Evolutionary conservation across 345 rosid genomes (phyloP).

Genomic region (rapeseed (Brassica napus)): DNA sequence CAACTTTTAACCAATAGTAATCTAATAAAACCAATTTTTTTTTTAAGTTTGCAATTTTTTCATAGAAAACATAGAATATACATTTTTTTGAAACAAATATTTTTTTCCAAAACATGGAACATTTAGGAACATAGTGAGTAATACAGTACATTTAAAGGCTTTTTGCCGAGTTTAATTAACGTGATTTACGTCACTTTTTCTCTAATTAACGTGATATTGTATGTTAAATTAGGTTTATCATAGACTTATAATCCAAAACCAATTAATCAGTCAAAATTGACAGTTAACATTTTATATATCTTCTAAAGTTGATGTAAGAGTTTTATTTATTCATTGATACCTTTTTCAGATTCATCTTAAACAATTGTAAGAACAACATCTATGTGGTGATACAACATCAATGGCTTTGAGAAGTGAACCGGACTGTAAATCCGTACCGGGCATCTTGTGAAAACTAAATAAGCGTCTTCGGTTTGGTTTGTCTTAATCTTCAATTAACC

Average conservation of each 20-base stretch:
- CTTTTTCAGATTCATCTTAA: not conserved
- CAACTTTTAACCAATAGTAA: too few species aligned
- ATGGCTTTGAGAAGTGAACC: constrained; percentile 1
- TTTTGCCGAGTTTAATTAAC: not conserved
- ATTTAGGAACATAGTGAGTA: too few species aligned
- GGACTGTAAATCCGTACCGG: constrained; percentile 19
- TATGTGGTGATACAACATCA: not conserved
- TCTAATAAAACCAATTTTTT: too few species aligned
- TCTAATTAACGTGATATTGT: not conserved
- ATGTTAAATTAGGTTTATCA: not conserved
- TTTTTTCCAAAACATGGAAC: too few species aligned
- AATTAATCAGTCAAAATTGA: not conserved
- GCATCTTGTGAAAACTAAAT: not conserved
- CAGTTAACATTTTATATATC: too few species aligned
- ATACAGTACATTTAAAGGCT: not conserved
- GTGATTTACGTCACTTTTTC: not conserved
- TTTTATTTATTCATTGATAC: not conserved
- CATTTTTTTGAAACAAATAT: too few species aligned
- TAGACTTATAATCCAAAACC: not conserved
- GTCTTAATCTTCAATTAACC: not conserved
- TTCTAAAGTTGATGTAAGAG: not conserved
- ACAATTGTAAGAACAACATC: not conserved
- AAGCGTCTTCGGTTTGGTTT: too few species aligned
- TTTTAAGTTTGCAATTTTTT: too few species aligned
- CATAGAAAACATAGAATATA: too few species aligned